These are phyloP conservation scores for Fusarium coffeatum DNA, from an alignment of 2,329 filamentous ascomycete species.

Conservation along the genomic window DNA sequence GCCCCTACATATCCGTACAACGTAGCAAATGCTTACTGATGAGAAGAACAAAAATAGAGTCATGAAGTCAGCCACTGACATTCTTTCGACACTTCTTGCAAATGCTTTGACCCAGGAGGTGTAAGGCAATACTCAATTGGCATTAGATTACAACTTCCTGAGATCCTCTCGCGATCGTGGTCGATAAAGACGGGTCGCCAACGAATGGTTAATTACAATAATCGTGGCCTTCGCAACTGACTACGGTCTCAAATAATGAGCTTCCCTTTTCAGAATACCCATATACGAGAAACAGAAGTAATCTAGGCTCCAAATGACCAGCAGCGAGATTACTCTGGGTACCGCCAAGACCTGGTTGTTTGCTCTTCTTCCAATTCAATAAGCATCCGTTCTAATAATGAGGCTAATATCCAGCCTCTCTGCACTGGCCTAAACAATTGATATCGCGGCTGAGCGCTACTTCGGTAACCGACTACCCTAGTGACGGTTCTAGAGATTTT, in stretches of 20 bases:
- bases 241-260: slow-evolving; percentile 14
- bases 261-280: slow-evolving; percentile 20
- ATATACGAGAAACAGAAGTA: slow-evolving; percentile 4
- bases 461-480: neutral
- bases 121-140: neutral
- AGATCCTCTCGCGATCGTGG: slow-evolving; percentile 10
- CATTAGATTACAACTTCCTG: neutral
- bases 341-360: slow-evolving; percentile 5
- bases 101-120: neutral
- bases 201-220: neutral
- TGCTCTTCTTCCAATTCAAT: neutral
- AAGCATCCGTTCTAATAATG: neutral
- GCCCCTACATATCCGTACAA: slow-evolving; percentile 9
- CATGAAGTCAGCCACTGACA: slow-evolving; percentile 18
- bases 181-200: slow-evolving; percentile 7
- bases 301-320: neutral
- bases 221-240: slow-evolving; percentile 9
- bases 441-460: slow-evolving; percentile 17
- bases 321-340: slow-evolving; percentile 7
- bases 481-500: neutral
- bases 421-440: neutral
- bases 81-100: neutral
- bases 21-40: slow-evolving; percentile 25
- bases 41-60: slow-evolving; percentile 15
- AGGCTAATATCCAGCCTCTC: slow-evolving; percentile 10